Evolutionary conservation across 2,329 filamentous ascomycete species (phyloP).

Genomic region (Eutypella sp.): DNA sequence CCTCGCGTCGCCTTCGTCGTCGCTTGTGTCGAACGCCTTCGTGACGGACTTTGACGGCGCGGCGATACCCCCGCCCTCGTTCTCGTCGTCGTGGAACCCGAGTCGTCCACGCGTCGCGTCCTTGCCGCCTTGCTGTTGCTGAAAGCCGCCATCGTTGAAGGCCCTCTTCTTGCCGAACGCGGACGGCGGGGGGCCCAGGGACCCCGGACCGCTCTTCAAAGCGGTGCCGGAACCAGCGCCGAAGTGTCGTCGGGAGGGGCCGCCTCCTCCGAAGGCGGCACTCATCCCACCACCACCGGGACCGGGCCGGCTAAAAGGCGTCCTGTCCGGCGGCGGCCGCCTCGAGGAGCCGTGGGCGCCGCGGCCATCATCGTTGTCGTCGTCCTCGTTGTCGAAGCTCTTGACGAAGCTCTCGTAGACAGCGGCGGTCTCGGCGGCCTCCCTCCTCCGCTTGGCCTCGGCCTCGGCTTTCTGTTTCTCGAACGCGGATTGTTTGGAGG

Average conservation of each 20-base stretch:
- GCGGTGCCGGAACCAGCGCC: constrained; percentile 47
- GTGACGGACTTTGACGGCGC: constrained; percentile 55
- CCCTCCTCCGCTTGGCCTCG: constrained; percentile 78
- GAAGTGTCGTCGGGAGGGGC: constrained; percentile 58
- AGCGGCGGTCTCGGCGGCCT: constrained; percentile 81
- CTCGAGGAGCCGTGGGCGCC: constrained; percentile 12
- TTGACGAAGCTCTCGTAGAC: constrained; percentile 86
- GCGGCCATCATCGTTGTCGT: constrained; percentile 34
- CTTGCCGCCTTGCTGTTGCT: constrained; percentile 32
- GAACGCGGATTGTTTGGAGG: constrained; percentile 79
- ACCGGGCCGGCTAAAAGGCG: constrained; percentile 22
- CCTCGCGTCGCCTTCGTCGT: constrained; percentile 47
- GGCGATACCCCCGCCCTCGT: constrained; percentile 13
- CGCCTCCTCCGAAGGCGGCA: constrained; percentile 25
- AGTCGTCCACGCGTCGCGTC: constrained; percentile 29
- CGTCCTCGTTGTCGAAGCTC: constrained; percentile 62
- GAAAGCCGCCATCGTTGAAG: too few species aligned
- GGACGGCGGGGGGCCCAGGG: constrained; percentile 48
- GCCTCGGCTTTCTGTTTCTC: constrained; percentile 85
- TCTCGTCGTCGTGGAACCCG: constrained; percentile 36
- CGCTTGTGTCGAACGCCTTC: constrained; percentile 67
- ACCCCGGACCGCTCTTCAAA: constrained; percentile 58
- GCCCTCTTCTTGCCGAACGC: constrained; percentile 51
- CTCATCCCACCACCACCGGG: constrained; percentile 17
- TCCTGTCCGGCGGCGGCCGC: constrained; percentile 13